phyloP scores from a whole-genome alignment of 2,329 filamentous ascomycete species.

The Aspergillus sp. region DNA sequence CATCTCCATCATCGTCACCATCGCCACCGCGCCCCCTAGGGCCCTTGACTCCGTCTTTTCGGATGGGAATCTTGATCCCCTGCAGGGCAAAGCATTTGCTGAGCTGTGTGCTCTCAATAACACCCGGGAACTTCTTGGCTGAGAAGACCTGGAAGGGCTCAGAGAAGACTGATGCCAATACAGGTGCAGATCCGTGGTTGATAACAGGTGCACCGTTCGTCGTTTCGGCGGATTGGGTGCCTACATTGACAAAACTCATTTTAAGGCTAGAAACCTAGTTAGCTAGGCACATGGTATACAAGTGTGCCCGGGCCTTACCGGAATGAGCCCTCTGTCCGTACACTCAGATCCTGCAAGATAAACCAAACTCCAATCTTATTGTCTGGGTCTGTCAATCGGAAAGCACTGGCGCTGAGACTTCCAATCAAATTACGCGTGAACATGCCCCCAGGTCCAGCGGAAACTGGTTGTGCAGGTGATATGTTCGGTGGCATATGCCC shows the following conservation, averaged over 20 bases:
- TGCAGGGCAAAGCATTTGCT: slow-evolving; percentile 92
- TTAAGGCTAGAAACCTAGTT: slow-evolving; percentile 48
- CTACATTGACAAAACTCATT: slow-evolving; percentile 81
- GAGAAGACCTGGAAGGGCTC: slow-evolving; percentile 90
- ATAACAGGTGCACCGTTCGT: slow-evolving; percentile 47
- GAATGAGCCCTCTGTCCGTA: slow-evolving; percentile 87
- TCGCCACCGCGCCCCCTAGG: slow-evolving; percentile 31
- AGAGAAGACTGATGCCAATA: slow-evolving; percentile 81
- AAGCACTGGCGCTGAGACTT: slow-evolving; percentile 82
- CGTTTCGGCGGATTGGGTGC: slow-evolving; percentile 40
- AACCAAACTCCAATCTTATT: slow-evolving; percentile 93
- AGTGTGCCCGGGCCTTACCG: slow-evolving; percentile 52
- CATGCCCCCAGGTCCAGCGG: slow-evolving; percentile 66
- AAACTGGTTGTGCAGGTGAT: slow-evolving; percentile 29
- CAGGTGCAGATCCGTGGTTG: slow-evolving; percentile 71
- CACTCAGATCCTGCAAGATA: slow-evolving; percentile 88
- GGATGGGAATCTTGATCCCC: slow-evolving; percentile 93
- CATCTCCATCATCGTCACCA: slow-evolving; percentile 28
- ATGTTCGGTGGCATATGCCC: slow-evolving; percentile 32
- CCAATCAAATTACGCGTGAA: slow-evolving; percentile 94
- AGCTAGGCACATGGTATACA: neutral
- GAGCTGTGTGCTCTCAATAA: slow-evolving; percentile 85
- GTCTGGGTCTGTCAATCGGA: slow-evolving; percentile 71
- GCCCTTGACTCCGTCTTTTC: slow-evolving; percentile 68
- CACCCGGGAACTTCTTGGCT: slow-evolving; percentile 96